Percentiles rank a stretch among this genome's conserved stretches.
Conservation (phyloP, 441 rosid species). For the Erysimum pusillum region DNA sequence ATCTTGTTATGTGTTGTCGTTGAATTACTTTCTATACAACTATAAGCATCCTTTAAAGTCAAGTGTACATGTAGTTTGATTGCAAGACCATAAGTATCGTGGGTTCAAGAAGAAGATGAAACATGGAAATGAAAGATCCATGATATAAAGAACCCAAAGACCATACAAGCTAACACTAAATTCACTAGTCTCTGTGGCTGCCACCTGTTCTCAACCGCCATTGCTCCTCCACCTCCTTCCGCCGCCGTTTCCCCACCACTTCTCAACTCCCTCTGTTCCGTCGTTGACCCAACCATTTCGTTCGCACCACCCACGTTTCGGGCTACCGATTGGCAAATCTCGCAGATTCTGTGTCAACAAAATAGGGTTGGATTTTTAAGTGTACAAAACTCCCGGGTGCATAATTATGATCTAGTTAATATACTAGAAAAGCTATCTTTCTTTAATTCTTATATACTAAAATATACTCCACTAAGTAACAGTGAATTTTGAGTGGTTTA, state of each 20-base stretch:
- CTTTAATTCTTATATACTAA: too few species aligned
- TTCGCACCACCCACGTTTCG: slow-evolving; percentile 59
- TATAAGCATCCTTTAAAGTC: background rate
- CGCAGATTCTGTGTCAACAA: slow-evolving; percentile 67
- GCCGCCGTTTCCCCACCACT: slow-evolving; percentile 43
- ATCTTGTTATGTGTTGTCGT: slow-evolving; percentile 5
- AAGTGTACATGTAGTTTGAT: slow-evolving; percentile 8
- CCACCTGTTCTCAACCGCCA: slow-evolving; percentile 52
- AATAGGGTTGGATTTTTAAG: background rate
- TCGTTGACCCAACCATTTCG: slow-evolving; percentile 46
- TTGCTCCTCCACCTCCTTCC: slow-evolving; percentile 30
- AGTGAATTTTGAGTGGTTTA: slow-evolving; percentile 23
- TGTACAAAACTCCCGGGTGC: background rate
- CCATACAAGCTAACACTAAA: slow-evolving; percentile 79
- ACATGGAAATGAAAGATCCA: slow-evolving; percentile 76
- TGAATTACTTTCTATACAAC: background rate
- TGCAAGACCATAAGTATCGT: background rate
- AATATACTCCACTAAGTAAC: background rate
- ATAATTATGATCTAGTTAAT: background rate
- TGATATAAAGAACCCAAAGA: slow-evolving; percentile 71
- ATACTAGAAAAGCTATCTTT: too few species aligned
- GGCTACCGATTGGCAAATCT: slow-evolving; percentile 72
- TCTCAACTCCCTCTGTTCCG: slow-evolving; percentile 50
- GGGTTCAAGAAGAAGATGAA: slow-evolving; percentile 41
- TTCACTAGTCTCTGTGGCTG: slow-evolving; percentile 71